phyloP scores from a whole-genome alignment of 1,284 basidiomycete genomes.

The Cryptococcus sp. region DNA sequence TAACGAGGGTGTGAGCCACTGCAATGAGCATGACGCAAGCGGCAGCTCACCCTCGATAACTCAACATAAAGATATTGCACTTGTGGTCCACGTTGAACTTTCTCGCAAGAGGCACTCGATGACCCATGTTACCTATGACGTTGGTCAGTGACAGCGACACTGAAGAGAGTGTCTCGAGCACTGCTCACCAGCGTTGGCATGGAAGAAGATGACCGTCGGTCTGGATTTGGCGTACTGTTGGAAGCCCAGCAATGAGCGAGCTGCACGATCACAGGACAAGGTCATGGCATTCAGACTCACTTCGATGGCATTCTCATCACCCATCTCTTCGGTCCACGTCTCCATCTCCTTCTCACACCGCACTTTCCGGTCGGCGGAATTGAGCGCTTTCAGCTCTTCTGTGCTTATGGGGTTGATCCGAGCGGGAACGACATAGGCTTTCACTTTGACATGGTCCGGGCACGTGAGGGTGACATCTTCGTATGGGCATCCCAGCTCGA shows the following conservation, averaged over 20 bases:
- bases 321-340: conserved; percentile 21
- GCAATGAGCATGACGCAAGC: not conserved
- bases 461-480: conserved; percentile 70
- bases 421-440: conserved; percentile 63
- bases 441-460: conserved; percentile 63
- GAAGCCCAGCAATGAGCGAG: not conserved
- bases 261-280: not conserved
- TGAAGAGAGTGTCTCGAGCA: conserved; percentile 27
- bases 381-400: conserved; percentile 27
- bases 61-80: conserved; percentile 54
- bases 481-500: conserved; percentile 68
- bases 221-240: conserved; percentile 65
- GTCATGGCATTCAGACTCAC: not conserved
- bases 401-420: conserved; percentile 26
- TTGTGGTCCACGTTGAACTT: conserved; percentile 81
- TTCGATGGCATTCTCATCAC: conserved; percentile 3
- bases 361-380: conserved; percentile 26
- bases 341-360: conserved; percentile 25
- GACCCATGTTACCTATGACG: conserved; percentile 57
- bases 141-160: not conserved
- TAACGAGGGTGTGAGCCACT: not conserved
- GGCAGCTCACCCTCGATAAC: conserved; percentile 44
- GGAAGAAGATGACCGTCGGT: conserved; percentile 86
- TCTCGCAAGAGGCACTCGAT: conserved; percentile 84
- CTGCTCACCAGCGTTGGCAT: conserved; percentile 80